Conservation (phyloP, 306 rosid genomes). For the Begonia masoniana region DNA sequence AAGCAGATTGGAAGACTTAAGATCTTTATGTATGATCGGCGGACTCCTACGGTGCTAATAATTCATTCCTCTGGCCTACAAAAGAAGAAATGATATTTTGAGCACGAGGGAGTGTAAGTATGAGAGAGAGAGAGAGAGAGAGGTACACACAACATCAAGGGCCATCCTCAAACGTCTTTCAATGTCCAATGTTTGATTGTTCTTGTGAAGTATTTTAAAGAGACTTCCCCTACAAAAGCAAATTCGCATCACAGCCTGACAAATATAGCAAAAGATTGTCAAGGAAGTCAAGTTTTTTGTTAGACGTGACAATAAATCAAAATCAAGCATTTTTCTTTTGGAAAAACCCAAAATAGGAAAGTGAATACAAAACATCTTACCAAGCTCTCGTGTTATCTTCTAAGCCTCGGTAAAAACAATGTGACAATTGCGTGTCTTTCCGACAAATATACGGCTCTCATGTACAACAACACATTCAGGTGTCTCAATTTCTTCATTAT, state of each 20-base stretch:
- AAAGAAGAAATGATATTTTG: background rate
- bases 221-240: slow-evolving; percentile 63
- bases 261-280: no score
- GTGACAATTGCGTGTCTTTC: slow-evolving; percentile 63
- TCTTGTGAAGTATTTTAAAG: slow-evolving; percentile 52
- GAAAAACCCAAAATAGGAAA: no score
- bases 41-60: slow-evolving; percentile 74
- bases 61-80: slow-evolving; percentile 76
- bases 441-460: slow-evolving; percentile 68
- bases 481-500: slow-evolving; percentile 82
- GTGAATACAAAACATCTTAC: no score
- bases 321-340: background rate
- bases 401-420: slow-evolving; percentile 36
- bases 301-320: no score
- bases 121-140: slow-evolving; percentile 13
- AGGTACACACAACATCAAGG: slow-evolving; percentile 59
- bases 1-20: slow-evolving; percentile 67
- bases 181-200: slow-evolving; percentile 46
- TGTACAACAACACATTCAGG: slow-evolving; percentile 68
- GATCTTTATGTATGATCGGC: slow-evolving; percentile 71
- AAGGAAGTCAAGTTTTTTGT: no score
- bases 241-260: background rate
- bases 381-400: no score
- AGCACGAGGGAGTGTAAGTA: background rate
- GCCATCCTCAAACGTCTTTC: slow-evolving; percentile 59